These are phyloP conservation scores for Metarhizium robertsii DNA, from an alignment of 2,329 filamentous ascomycete genomes.

Conservation along the genomic window DNA sequence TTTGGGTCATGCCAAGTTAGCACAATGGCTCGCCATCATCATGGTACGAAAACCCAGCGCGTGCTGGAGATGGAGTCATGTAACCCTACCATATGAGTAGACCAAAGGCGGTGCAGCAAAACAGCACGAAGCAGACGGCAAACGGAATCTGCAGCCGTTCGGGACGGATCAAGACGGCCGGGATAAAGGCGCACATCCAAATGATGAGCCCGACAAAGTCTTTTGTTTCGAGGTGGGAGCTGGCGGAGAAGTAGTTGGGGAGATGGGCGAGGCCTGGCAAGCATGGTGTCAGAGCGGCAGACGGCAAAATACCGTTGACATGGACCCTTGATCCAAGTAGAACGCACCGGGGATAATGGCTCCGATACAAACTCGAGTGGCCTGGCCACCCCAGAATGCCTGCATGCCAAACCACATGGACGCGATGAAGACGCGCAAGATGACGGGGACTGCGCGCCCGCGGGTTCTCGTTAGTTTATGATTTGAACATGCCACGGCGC, in stretches of 20 bases:
- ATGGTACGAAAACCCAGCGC: too few relatives aligned
- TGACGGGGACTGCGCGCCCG: constrained; percentile 13
- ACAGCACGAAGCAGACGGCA: too few relatives aligned
- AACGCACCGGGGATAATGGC: constrained; percentile 16
- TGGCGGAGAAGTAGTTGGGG: constrained; percentile 13
- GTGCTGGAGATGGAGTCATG: too few relatives aligned
- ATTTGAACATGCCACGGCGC: not conserved
- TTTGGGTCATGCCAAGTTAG: constrained; percentile 7
- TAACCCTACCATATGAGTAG: too few relatives aligned
- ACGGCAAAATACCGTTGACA: too few relatives aligned
- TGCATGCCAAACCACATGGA: constrained; percentile 21
- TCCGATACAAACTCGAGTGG: constrained; percentile 17
- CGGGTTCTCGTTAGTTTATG: not conserved
- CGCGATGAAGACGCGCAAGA: constrained; percentile 15
- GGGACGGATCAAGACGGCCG: too few relatives aligned
- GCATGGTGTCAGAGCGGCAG: too few relatives aligned
- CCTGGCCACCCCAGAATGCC: constrained; percentile 20
- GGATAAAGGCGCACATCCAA: too few relatives aligned
- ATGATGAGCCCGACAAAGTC: constrained; percentile 14
- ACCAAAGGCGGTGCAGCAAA: too few relatives aligned
- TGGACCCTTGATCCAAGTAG: not conserved
- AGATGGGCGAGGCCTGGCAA: constrained; percentile 11
- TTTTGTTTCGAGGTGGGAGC: constrained; percentile 16
- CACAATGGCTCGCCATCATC: too few relatives aligned
- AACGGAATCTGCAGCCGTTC: too few relatives aligned